These are phyloP conservation scores for Clavispora carvajalis DNA, from an alignment of 805 yeast genomes.

Conservation along the genomic window DNA sequence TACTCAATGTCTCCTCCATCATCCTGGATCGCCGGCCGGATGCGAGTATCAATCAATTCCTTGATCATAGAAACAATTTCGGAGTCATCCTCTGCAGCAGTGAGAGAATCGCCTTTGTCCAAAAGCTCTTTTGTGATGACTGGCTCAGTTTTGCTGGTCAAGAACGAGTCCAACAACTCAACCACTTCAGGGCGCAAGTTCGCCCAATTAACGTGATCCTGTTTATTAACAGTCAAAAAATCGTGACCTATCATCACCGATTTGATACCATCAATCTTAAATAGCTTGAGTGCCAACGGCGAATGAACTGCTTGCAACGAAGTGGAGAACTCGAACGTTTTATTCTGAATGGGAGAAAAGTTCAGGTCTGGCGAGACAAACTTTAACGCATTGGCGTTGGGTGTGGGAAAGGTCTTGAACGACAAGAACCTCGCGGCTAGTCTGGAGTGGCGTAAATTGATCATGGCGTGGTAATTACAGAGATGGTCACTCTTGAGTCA, in stretches of 20 bases:
- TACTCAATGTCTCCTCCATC: slow-evolving; percentile 97
- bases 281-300: slow-evolving; percentile 57
- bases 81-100: slow-evolving; percentile 45
- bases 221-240: slow-evolving; percentile 68
- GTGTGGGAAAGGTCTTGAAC: slow-evolving; percentile 53
- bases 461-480: not conserved
- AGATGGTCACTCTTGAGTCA: too few relatives aligned
- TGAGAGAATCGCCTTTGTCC: slow-evolving; percentile 36
- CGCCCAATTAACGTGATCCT: slow-evolving; percentile 58
- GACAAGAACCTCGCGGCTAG: slow-evolving; percentile 24
- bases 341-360: slow-evolving; percentile 42
- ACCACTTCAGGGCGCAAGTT: slow-evolving; percentile 51
- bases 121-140: slow-evolving; percentile 37
- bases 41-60: slow-evolving; percentile 88
- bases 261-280: slow-evolving; percentile 58
- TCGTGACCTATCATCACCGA: slow-evolving; percentile 71
- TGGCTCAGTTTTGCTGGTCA: slow-evolving; percentile 34
- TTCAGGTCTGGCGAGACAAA: slow-evolving; percentile 46
- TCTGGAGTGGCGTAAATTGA: not conserved
- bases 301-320: slow-evolving; percentile 54
- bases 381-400: slow-evolving; percentile 71
- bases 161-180: slow-evolving; percentile 52
- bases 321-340: slow-evolving; percentile 50
- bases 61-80: slow-evolving; percentile 87
- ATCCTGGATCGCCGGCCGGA: slow-evolving; percentile 96